Percentiles rank a stretch among this genome's conserved stretches.
phyloP scores from a whole-genome alignment of 1,284 basidiomycete genomes.

The Bjerkandera adusta region DNA sequence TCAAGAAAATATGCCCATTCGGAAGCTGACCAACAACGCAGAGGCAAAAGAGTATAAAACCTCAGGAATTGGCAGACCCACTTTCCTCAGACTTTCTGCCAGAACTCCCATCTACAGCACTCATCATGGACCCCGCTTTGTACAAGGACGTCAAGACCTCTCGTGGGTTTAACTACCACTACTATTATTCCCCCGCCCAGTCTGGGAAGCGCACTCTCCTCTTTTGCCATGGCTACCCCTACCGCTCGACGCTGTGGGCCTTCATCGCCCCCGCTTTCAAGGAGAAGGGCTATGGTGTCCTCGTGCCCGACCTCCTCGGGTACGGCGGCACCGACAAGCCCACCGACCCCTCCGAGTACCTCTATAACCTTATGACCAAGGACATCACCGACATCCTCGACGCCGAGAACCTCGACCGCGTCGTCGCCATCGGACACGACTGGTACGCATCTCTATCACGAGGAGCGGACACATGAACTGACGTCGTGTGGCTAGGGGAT shows the following conservation, averaged over 20 bases:
- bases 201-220: conserved; percentile 38
- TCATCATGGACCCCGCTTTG: conserved; percentile 27
- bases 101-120: no score
- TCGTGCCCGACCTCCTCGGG: conserved; percentile 54
- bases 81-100: no score
- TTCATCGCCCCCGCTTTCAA: conserved; percentile 42
- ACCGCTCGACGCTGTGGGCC: conserved; percentile 43
- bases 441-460: conserved; percentile 21
- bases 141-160: conserved; percentile 33
- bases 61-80: no score
- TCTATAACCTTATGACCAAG: conserved; percentile 35
- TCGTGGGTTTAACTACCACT: conserved; percentile 40
- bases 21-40: no score
- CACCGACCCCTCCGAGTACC: conserved; percentile 38
- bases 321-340: conserved; percentile 55
- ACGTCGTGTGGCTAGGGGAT: conserved; percentile 21
- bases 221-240: conserved; percentile 51
- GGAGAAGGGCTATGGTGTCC: conserved; percentile 42
- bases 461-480: neutral
- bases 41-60: no score
- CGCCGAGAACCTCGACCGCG: conserved; percentile 23
- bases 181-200: conserved; percentile 28
- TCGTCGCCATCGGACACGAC: conserved; percentile 30
- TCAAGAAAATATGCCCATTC: no score
- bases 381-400: conserved; percentile 43